These are phyloP conservation scores for Aspergillus brasiliensis DNA, from an alignment of 2,329 filamentous ascomycete species.

Conservation along the genomic window DNA sequence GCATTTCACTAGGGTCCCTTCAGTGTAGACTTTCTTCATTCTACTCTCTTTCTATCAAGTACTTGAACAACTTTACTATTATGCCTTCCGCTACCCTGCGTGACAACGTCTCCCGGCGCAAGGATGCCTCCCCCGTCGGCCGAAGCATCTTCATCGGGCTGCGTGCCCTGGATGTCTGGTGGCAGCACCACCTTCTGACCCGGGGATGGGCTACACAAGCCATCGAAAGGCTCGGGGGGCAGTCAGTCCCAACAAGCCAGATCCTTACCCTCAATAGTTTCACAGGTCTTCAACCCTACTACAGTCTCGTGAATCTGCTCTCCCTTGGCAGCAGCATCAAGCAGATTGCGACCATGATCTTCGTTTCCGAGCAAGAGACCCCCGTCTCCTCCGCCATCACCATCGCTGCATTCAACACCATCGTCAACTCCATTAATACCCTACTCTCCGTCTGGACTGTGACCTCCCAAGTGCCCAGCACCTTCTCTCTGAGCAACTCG, in stretches of 20 bases:
- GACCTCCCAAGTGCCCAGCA: slow-evolving; percentile 18
- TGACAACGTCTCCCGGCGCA: slow-evolving; percentile 12
- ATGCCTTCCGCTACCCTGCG: neutral
- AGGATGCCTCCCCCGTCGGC: slow-evolving; percentile 2
- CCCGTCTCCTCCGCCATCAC: slow-evolving; percentile 36
- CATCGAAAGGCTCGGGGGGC: slow-evolving; percentile 3
- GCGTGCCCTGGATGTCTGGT: slow-evolving; percentile 8
- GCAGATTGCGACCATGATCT: slow-evolving; percentile 11
- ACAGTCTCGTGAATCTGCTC: slow-evolving; percentile 8
- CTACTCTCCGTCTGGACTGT: slow-evolving; percentile 55
- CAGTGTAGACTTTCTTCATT: neutral
- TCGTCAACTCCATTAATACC: slow-evolving; percentile 58
- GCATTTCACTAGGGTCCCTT: neutral
- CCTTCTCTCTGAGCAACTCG: neutral
- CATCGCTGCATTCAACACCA: slow-evolving; percentile 56
- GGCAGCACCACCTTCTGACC: slow-evolving; percentile 8
- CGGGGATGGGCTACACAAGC: slow-evolving; percentile 17
- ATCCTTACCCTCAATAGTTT: too few relatives aligned
- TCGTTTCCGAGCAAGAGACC: slow-evolving; percentile 15
- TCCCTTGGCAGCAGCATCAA: slow-evolving; percentile 15
- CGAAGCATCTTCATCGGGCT: slow-evolving; percentile 12
- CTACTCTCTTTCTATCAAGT: neutral
- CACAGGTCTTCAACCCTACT: slow-evolving; percentile 9
- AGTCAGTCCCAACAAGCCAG: neutral
- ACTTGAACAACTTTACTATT: neutral